Conservation (phyloP, 208 protist genomes). For the Sergeia podlipaevii region DNA sequence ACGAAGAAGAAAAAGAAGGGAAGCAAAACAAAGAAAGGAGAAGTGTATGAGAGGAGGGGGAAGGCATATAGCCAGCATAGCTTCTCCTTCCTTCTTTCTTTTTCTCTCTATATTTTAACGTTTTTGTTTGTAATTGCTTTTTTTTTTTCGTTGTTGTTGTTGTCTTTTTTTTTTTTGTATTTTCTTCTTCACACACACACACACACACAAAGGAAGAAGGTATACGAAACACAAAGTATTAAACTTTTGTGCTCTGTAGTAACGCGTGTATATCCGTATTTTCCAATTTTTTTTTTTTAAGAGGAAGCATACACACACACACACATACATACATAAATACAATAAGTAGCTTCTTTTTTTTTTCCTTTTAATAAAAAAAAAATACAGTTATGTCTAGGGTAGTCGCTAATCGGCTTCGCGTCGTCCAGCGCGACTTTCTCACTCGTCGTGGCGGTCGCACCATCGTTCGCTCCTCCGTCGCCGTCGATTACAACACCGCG, state of each 20-base stretch:
- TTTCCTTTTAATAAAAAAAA: neutral
- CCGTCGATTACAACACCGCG: slow-evolving; percentile 57
- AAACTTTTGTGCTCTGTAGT: neutral
- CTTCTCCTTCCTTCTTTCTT: slow-evolving; percentile 3
- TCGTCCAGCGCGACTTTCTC: slow-evolving; percentile 67
- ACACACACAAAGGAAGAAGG: neutral
- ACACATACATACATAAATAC: neutral
- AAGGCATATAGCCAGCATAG: too few species aligned
- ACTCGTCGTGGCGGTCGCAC: slow-evolving; percentile 61
- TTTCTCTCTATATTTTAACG: slow-evolving; percentile 3
- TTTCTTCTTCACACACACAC: neutral
- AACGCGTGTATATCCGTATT: slow-evolving; percentile 1
- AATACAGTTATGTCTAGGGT: slow-evolving; percentile 9
- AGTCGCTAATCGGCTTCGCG: slow-evolving; percentile 47
- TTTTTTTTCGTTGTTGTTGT: slow-evolving; percentile 7
- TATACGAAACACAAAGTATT: too few species aligned
- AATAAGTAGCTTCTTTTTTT: neutral
- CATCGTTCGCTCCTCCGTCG: slow-evolving; percentile 29
- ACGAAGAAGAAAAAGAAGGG: too few species aligned
- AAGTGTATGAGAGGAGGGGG: too few species aligned
- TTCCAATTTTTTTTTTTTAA: slow-evolving; percentile 5
- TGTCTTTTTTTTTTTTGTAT: slow-evolving; percentile 6
- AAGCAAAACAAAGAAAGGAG: too few species aligned
- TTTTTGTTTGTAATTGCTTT: neutral
- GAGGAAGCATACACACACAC: neutral